These are phyloP conservation scores for Heliamphora pulchella DNA, from an alignment of 179 eudicot genomes.

Conservation along the genomic window DNA sequence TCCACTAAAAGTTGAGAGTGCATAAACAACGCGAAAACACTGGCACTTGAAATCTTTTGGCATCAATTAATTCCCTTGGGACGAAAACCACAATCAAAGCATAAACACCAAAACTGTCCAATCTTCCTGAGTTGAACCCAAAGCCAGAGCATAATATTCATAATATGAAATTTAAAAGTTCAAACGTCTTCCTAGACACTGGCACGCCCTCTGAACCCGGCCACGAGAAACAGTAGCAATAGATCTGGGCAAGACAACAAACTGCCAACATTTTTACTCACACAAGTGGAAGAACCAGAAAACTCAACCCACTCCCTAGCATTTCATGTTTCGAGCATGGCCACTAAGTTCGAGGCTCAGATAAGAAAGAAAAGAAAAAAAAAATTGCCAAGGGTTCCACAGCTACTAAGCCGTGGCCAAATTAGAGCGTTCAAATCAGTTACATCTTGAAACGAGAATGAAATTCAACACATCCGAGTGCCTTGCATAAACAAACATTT, in stretches of 20 bases:
- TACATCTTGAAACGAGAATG: conserved; percentile 6
- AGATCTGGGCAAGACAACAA: not conserved
- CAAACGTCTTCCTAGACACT: not conserved
- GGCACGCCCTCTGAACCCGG: not conserved
- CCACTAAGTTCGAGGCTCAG: conserved; percentile 5
- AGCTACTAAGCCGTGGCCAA: conserved; percentile 10
- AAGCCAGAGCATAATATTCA: not conserved
- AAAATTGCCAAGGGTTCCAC: conserved; percentile 11
- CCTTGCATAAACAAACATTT: conserved; percentile 2
- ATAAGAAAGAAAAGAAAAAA: not conserved
- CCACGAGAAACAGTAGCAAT: not conserved
- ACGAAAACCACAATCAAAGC: not conserved
- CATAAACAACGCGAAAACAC: too few species aligned
- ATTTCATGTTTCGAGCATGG: not conserved
- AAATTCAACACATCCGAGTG: conserved; percentile 9
- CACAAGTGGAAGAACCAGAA: conserved; percentile 3
- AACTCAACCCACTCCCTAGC: conserved; percentile 12
- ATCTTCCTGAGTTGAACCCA: not conserved
- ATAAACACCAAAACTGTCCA: not conserved
- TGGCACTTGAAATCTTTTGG: too few species aligned
- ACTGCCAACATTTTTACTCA: not conserved
- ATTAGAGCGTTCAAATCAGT: not conserved
- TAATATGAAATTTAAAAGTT: too few species aligned
- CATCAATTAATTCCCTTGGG: not conserved
- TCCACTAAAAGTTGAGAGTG: too few species aligned